Conservation (phyloP, 2,329 filamentous ascomycete species). For the Venturia nashicola region DNA sequence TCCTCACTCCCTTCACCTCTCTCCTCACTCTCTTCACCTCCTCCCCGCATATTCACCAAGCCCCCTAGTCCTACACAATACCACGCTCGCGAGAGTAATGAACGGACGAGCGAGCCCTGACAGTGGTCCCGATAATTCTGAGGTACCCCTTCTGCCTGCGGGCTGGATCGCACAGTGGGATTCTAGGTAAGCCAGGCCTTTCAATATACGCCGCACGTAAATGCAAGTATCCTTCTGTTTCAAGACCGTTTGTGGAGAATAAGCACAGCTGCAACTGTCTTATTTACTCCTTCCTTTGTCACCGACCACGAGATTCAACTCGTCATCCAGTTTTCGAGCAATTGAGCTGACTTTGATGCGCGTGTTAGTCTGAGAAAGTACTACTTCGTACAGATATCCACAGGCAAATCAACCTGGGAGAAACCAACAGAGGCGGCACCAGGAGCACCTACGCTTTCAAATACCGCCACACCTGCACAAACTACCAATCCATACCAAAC, state of each 20-base stretch:
- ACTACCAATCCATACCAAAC: constrained; percentile 20
- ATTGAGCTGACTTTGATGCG: background rate
- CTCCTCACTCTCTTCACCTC: background rate
- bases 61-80: background rate
- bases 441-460: constrained; percentile 21
- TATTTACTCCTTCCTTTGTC: background rate
- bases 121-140: constrained; percentile 24
- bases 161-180: constrained; percentile 31
- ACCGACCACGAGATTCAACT: background rate
- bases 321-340: background rate
- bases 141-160: constrained; percentile 23
- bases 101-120: constrained; percentile 20
- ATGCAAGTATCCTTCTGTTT: background rate
- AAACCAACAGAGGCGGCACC: constrained; percentile 25
- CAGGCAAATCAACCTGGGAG: constrained; percentile 29
- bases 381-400: constrained; percentile 30
- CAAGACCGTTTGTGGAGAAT: background rate
- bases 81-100: background rate
- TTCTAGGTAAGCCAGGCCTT: constrained; percentile 19
- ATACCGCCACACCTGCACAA: constrained; percentile 24
- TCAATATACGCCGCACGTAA: background rate
- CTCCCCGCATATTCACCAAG: background rate
- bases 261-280: background rate
- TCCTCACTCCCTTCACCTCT: background rate
- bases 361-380: constrained; percentile 21